Base-by-base conservation (phyloP, 148 eudicot species). In the Cornus controversa region DNA sequence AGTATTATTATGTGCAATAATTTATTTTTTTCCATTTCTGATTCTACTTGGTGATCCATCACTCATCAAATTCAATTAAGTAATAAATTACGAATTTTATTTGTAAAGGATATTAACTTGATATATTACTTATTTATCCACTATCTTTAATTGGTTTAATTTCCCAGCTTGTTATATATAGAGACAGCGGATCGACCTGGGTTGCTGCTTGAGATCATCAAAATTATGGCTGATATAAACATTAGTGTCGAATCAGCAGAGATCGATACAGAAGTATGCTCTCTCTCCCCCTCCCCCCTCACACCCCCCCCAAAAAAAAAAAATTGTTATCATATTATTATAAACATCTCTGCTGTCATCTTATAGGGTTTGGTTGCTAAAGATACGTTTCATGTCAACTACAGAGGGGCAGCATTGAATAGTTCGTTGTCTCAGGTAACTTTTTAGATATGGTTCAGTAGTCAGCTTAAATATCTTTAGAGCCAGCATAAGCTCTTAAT, bases 101-200 rank as follows among this genome's bases (percentile, higher is more conserved):
- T 4, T 74, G 57, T 5, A 18, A 58, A 37, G 14, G 18, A 10
- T 64, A 23, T 74, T 16, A 34, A 73, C 22, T 23, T 50, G 31
- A 37, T 71, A 29, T 66, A 36, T 66, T 10, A 54, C 73, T 37
- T 11, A 11, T 8, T 72, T 13, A 36, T 69, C 57, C 15, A 54
- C 27, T 36, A 57, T 71, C 67, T 10, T 76, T 47, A 50, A 69
- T 23, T 66, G 27, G 76, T 25, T 84, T 70, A 72, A 15, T 75
- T 74, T 85, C 79, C 7, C 82, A 95, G 99, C 89, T 88, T 95
- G 88, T 96, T 95, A 75, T 89, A 53, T 79, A 84, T 95, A 60
- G 99, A 95, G 88, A 93, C 97, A 20, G 99, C 96, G 24, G 99
- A 95, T 80, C 85, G 97, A 78, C 85, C 99, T 24, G 99, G 99